phyloP scores from a whole-genome alignment of 1,284 basidiomycete species.

The Rhodofomes roseus region DNA sequence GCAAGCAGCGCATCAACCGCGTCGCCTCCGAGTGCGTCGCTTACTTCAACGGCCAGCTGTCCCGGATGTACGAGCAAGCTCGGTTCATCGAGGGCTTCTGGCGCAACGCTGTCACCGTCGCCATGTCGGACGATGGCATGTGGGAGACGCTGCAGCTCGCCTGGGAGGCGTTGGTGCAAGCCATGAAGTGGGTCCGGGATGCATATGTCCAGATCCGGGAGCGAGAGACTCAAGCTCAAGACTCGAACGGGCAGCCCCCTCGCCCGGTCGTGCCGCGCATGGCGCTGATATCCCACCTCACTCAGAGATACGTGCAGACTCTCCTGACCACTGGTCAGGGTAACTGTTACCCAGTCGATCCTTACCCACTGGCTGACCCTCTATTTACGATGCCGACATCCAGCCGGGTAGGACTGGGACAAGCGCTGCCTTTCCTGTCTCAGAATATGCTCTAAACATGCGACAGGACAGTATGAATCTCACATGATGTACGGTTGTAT shows the following conservation, averaged over 20 bases:
- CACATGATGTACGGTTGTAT: no score
- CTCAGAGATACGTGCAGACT: no score
- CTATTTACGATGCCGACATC: no score
- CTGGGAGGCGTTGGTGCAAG: constrained; percentile 11
- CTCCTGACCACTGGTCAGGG: no score
- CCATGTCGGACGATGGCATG: constrained; percentile 13
- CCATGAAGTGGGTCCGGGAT: neutral
- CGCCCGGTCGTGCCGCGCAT: no score
- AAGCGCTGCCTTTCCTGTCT: no score
- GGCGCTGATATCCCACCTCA: neutral
- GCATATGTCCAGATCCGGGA: neutral
- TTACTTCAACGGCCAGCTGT: constrained; percentile 1
- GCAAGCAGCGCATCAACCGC: neutral
- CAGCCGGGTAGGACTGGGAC: no score
- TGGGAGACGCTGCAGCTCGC: constrained; percentile 14
- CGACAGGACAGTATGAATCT: no score
- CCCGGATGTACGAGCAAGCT: constrained; percentile 7
- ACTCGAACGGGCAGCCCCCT: no score
- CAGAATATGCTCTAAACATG: no score
- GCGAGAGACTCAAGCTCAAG: neutral
- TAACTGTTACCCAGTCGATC: no score
- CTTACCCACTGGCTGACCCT: no score
- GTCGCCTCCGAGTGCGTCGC: neutral
- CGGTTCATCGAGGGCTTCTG: constrained; percentile 10
- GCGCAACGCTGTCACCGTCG: constrained; percentile 15